phyloP scores from a whole-genome alignment of 495 filamentous ascomycete genomes.

The Hypoxylon fuscum region DNA sequence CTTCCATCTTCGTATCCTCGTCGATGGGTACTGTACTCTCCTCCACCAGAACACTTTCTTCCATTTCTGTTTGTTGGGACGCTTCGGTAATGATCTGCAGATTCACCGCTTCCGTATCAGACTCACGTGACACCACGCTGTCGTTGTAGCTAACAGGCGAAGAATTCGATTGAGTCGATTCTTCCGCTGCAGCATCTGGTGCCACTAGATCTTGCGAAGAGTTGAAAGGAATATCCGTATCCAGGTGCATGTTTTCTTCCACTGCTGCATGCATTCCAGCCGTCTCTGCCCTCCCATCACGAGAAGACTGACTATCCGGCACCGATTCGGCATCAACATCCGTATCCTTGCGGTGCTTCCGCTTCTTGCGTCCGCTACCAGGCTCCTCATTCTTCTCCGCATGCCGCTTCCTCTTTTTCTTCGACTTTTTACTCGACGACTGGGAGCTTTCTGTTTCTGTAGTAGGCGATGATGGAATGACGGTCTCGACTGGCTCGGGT shows the following conservation, averaged over 20 bases:
- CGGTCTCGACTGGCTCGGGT: conserved; percentile 5
- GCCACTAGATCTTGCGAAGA: conserved; percentile 22
- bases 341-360: conserved; percentile 28
- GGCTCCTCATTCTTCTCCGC: conserved; percentile 27
- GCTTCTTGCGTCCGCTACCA: conserved; percentile 37
- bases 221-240: conserved; percentile 10
- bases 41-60: neutral
- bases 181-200: conserved; percentile 11
- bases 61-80: conserved; percentile 42
- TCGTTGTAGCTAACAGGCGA: conserved; percentile 15
- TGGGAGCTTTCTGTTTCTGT: conserved; percentile 17
- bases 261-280: conserved; percentile 13
- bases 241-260: conserved; percentile 18
- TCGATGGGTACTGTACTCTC: conserved; percentile 11
- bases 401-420: conserved; percentile 41
- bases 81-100: conserved; percentile 44
- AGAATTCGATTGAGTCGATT: neutral
- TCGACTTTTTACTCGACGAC: conserved; percentile 31
- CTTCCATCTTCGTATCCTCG: conserved; percentile 15
- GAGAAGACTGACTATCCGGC: conserved; percentile 26
- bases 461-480: conserved; percentile 10
- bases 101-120: conserved; percentile 43
- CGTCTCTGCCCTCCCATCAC: neutral
- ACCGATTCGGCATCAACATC: conserved; percentile 24
- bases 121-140: conserved; percentile 28